phyloP scores from a whole-genome alignment of 805 yeast genomes.

The Hanseniaspora nectarophila region DNA sequence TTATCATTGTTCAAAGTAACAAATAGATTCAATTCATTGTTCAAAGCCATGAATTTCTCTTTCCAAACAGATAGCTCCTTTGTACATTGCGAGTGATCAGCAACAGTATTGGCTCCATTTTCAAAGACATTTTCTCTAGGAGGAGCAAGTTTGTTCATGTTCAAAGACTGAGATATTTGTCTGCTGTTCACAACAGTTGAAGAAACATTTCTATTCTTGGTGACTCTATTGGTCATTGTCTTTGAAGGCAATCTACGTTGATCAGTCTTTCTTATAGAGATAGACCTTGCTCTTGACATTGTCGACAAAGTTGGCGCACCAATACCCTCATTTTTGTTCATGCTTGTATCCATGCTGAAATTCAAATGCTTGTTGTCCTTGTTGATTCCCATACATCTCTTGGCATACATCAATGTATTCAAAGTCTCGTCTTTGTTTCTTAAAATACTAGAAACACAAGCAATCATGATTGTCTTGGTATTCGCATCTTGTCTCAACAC shows the following conservation, averaged over 20 bases:
- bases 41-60: slow-evolving; percentile 8
- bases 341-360: slow-evolving; percentile 72
- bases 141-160: background rate
- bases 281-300: slow-evolving; percentile 39
- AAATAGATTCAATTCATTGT: slow-evolving; percentile 8
- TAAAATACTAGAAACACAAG: slow-evolving; percentile 79
- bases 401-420: slow-evolving; percentile 82
- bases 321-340: slow-evolving; percentile 64
- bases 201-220: slow-evolving; percentile 2
- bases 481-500: slow-evolving; percentile 79
- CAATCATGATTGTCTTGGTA: slow-evolving; percentile 92
- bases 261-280: slow-evolving; percentile 32
- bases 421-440: slow-evolving; percentile 85
- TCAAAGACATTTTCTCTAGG: background rate
- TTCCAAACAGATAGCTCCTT: slow-evolving; percentile 1
- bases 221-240: background rate
- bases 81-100: background rate
- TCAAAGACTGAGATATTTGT: background rate
- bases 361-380: slow-evolving; percentile 65
- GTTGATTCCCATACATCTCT: slow-evolving; percentile 80
- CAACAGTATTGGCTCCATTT: background rate
- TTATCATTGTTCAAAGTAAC: background rate
- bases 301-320: slow-evolving; percentile 63
- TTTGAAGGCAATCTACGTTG: slow-evolving; percentile 20
- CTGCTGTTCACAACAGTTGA: background rate